A percentile compares a stretch with the other conserved stretches of the same genome.
These are phyloP conservation scores for Monsonia emarginata DNA, from an alignment of 441 rosid genomes.

Conservation along the genomic window DNA sequence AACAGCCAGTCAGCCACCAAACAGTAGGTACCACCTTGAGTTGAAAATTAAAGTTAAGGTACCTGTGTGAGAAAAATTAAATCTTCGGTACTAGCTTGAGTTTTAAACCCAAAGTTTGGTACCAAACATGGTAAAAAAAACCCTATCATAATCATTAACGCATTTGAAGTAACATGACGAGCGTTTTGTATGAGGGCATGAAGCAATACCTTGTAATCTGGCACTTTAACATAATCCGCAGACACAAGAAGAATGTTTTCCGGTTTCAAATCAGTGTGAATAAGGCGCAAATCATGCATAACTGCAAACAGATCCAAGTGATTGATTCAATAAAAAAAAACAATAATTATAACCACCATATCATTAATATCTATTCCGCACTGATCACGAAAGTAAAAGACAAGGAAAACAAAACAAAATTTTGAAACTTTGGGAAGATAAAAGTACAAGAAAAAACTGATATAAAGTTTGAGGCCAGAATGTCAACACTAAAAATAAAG, in stretches of 20 bases:
- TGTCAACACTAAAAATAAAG: conserved; percentile 10
- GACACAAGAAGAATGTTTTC: conserved; percentile 85
- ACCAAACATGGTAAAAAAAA: too few relatives aligned
- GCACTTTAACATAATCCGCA: conserved; percentile 67
- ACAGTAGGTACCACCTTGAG: too few relatives aligned
- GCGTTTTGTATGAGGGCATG: conserved; percentile 8
- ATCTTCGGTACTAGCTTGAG: too few relatives aligned
- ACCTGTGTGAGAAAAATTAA: too few relatives aligned
- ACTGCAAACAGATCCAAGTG: conserved; percentile 40
- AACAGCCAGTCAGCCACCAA: too few relatives aligned
- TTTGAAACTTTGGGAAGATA: not conserved
- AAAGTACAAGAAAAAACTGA: conserved; percentile 2
- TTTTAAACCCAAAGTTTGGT: too few relatives aligned
- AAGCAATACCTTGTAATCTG: conserved; percentile 60
- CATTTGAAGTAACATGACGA: not conserved
- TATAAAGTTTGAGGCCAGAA: conserved; percentile 12
- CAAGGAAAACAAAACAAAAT: conserved; percentile 17
- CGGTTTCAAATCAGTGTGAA: conserved; percentile 93
- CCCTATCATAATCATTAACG: not conserved
- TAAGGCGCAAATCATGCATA: conserved; percentile 71
- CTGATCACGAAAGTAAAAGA: conserved; percentile 2
- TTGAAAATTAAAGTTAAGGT: too few relatives aligned
- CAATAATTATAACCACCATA: not conserved
- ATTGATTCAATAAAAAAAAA: conserved; percentile 10
- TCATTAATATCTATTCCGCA: conserved; percentile 9